These are phyloP conservation scores for Jatropha curcas DNA, from an alignment of 345 rosid species.

Conservation along the genomic window DNA sequence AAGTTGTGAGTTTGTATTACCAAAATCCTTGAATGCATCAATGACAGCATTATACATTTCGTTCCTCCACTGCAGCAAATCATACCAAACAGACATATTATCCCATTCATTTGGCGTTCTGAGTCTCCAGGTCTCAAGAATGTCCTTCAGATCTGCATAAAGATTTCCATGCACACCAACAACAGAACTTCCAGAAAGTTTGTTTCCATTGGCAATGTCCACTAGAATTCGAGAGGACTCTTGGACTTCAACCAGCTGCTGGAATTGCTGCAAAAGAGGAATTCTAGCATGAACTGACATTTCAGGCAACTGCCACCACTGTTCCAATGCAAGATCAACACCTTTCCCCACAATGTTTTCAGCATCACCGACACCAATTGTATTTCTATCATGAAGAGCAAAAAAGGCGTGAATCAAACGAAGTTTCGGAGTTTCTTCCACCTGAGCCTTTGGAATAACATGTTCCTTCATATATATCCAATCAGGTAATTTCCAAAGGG, in stretches of 20 bases:
- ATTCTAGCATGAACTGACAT: slow-evolving; percentile 94
- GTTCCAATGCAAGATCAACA: slow-evolving; percentile 91
- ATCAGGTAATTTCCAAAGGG: slow-evolving; percentile 94
- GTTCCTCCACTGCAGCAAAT: slow-evolving; percentile 97
- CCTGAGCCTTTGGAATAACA: slow-evolving; percentile 98
- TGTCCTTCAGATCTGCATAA: slow-evolving; percentile 94
- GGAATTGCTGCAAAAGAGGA: slow-evolving; percentile 96
- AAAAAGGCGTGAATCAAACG: slow-evolving; percentile 87
- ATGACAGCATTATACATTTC: slow-evolving; percentile 93
- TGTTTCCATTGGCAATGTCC: slow-evolving; percentile 90
- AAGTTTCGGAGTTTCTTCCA: slow-evolving; percentile 98
- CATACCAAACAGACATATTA: slow-evolving; percentile 95
- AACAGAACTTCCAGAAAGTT: slow-evolving; percentile 58
- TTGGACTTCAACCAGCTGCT: slow-evolving; percentile 95
- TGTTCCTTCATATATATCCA: slow-evolving; percentile 94
- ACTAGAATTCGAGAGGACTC: slow-evolving; percentile 89
- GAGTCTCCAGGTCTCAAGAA: slow-evolving; percentile 97
- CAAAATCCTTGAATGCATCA: slow-evolving; percentile 91
- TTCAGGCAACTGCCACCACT: slow-evolving; percentile 99
- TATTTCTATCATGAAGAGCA: slow-evolving; percentile 82
- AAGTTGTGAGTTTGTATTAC: slow-evolving; percentile 69
- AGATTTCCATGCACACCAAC: slow-evolving; percentile 74
- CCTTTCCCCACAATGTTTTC: slow-evolving; percentile 90
- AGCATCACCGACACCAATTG: slow-evolving; percentile 86
- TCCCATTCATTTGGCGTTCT: slow-evolving; percentile 99